These are phyloP conservation scores for Gnetum montanum DNA, from an alignment of 75 land plant genomes.

Conservation along the genomic window DNA sequence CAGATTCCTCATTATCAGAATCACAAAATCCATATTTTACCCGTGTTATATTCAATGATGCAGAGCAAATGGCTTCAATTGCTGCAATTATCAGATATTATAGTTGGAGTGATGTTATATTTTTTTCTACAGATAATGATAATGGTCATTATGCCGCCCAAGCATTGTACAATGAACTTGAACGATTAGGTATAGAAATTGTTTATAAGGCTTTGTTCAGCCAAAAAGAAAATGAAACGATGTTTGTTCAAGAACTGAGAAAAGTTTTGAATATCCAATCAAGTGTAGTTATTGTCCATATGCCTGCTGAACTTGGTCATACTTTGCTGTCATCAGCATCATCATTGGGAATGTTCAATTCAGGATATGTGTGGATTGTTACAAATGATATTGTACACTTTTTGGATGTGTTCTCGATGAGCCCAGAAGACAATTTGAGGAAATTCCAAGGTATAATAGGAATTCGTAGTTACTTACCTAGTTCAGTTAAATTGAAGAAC, in stretches of 20 bases:
- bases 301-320: conserved; percentile 22
- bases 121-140: conserved; percentile 29
- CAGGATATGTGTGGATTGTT: conserved; percentile 34
- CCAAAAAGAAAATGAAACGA: conserved; percentile 10
- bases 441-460: conserved; percentile 28
- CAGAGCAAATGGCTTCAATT: conserved; percentile 31
- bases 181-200: conserved; percentile 17
- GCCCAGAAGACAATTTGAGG: conserved; percentile 4
- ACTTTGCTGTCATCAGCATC: conserved; percentile 20
- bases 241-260: conserved; percentile 3
- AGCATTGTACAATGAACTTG: conserved; percentile 19
- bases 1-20: conserved; percentile 33
- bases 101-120: conserved; percentile 37
- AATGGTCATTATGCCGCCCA: conserved; percentile 30
- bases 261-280: conserved; percentile 18
- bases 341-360: conserved; percentile 18
- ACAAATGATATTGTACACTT: conserved; percentile 21
- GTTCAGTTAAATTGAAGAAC: conserved; percentile 5
- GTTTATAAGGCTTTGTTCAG: conserved; percentile 21
- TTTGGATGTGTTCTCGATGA: conserved; percentile 11
- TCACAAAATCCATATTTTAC: conserved; percentile 30
- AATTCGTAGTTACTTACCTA: conserved; percentile 22
- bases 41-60: conserved; percentile 26
- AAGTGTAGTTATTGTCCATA: conserved; percentile 33
- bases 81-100: conserved; percentile 15